These are phyloP conservation scores for Debaryomyces maramus DNA, from an alignment of 805 yeast species.

Conservation along the genomic window DNA sequence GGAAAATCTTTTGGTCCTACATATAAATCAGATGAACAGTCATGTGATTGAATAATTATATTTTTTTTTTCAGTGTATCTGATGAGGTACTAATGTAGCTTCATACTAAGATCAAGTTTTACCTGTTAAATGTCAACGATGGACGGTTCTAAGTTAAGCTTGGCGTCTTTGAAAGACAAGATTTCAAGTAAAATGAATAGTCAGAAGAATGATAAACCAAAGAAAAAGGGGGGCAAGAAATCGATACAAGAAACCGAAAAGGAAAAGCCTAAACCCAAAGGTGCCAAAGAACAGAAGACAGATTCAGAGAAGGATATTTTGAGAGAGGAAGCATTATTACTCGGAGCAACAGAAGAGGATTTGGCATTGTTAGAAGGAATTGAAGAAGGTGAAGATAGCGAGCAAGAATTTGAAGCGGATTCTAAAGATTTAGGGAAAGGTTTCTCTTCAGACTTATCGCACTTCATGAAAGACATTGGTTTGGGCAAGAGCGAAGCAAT, in stretches of 20 bases:
- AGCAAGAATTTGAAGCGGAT: slow-evolving; percentile 50
- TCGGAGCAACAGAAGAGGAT: slow-evolving; percentile 89
- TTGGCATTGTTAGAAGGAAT: slow-evolving; percentile 59
- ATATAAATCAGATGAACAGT: no score
- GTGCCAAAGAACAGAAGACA: slow-evolving; percentile 7
- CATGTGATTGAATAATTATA: no score
- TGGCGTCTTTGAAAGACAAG: slow-evolving; percentile 63
- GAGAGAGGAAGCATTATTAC: slow-evolving; percentile 70
- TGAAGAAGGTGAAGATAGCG: slow-evolving; percentile 52
- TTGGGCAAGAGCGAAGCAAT: slow-evolving; percentile 43
- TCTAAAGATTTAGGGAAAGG: slow-evolving; percentile 40
- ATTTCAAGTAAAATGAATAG: slow-evolving; percentile 52
- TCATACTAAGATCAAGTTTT: no score
- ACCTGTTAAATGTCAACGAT: slow-evolving; percentile 23
- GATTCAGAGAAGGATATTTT: slow-evolving; percentile 35
- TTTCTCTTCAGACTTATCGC: slow-evolving; percentile 54
- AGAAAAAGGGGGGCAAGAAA: slow-evolving; percentile 14
- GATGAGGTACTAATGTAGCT: slow-evolving; percentile 10
- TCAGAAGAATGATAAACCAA: slow-evolving; percentile 14
- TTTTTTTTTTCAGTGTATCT: slow-evolving; percentile 4
- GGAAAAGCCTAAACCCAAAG: slow-evolving; percentile 5
- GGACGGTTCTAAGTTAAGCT: slow-evolving; percentile 47
- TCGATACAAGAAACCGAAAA: slow-evolving; percentile 4
- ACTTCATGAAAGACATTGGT: slow-evolving; percentile 69
- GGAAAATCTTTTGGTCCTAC: no score